phyloP scores from a whole-genome alignment of 2,329 filamentous ascomycete species.

The Sordariomycetes sp. region DNA sequence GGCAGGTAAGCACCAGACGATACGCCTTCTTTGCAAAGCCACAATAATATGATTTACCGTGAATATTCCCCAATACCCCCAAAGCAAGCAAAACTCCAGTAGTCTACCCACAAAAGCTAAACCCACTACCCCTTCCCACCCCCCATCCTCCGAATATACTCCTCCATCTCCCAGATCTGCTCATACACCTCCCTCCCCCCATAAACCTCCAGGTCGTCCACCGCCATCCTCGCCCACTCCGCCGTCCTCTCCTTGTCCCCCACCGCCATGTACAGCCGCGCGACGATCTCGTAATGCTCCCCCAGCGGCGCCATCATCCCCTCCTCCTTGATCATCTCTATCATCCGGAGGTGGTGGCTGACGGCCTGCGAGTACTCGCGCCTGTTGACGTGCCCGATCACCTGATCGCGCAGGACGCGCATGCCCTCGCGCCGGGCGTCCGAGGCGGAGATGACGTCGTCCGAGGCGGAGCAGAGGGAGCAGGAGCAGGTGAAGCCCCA shows the following conservation, averaged over 20 bases:
- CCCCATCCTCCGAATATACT: neutral
- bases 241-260: neutral
- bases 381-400: slow-evolving; percentile 12
- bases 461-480: slow-evolving; percentile 14
- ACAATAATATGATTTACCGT: neutral
- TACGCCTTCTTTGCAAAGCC: neutral
- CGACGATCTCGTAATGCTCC: slow-evolving; percentile 17
- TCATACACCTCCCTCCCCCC: slow-evolving; percentile 2
- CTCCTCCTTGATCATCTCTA: slow-evolving; percentile 14
- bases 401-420: slow-evolving; percentile 10
- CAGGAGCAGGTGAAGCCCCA: slow-evolving; percentile 20
- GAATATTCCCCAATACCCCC: neutral
- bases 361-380: slow-evolving; percentile 14
- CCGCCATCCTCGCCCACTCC: neutral
- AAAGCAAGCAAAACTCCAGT: neutral
- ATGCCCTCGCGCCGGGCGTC: slow-evolving; percentile 17
- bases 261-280: slow-evolving; percentile 6
- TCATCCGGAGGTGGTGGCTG: slow-evolving; percentile 12
- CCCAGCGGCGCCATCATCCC: slow-evolving; percentile 14
- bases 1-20: neutral
- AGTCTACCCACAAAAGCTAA: neutral
- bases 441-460: slow-evolving; percentile 16
- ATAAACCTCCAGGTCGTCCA: slow-evolving; percentile 2
- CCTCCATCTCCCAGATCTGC: slow-evolving; percentile 1
- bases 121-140: neutral